phyloP scores from a whole-genome alignment of 2,329 filamentous ascomycete species.

The Penicillium brevicompactum region DNA sequence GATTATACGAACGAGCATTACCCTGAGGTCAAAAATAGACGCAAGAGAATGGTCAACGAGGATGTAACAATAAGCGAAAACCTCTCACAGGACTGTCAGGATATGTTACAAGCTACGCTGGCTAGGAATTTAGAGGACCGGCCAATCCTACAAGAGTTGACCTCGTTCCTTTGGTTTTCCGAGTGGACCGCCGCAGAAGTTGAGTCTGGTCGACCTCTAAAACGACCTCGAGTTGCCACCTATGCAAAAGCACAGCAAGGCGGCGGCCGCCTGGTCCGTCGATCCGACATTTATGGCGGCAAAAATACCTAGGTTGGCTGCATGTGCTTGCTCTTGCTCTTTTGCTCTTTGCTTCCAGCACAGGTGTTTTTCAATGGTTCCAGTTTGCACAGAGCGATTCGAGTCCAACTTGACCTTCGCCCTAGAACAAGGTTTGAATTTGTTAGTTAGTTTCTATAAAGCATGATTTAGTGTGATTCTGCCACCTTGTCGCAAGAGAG shows the following conservation, averaged over 20 bases:
- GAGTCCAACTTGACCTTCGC: too few relatives aligned
- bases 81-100: conserved; percentile 35
- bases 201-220: conserved; percentile 8
- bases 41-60: conserved; percentile 28
- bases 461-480: neutral
- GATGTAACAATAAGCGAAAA: conserved; percentile 28
- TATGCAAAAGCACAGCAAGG: neutral
- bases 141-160: conserved; percentile 26
- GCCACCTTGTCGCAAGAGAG: neutral
- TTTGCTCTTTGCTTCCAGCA: neutral
- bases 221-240: conserved; percentile 5
- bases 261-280: neutral
- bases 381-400: too few relatives aligned
- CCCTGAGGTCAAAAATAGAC: conserved; percentile 10
- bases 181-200: conserved; percentile 16
- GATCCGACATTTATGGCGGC: too few relatives aligned
- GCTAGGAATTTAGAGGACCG: conserved; percentile 23
- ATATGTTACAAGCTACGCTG: conserved; percentile 29
- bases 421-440: too few relatives aligned
- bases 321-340: neutral
- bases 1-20: neutral
- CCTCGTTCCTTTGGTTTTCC: conserved; percentile 31
- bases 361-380: too few relatives aligned
- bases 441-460: too few relatives aligned
- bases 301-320: neutral